Base-by-base conservation (phyloP, 2,329 filamentous ascomycete species). In the Talaromyces pinophilus region DNA sequence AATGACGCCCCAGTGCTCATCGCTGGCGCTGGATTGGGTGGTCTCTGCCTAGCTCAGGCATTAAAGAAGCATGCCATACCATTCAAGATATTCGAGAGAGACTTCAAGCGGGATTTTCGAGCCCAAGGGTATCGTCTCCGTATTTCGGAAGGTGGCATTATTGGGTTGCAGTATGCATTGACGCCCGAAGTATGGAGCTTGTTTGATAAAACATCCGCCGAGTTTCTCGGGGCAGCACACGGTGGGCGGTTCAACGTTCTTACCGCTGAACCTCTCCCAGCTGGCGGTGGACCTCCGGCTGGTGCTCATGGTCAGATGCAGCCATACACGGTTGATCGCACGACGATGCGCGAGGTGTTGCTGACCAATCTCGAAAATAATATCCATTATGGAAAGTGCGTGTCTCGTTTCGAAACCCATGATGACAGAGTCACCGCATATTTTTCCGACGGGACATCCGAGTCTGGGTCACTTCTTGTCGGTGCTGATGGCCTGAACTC, bases 401-500 rank as follows among this genome's bases (percentile, higher is more conserved):
- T 73, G 25, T 63, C 64, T 1, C 71, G 72, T 17, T 72, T 71
- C 30, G 60, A 71, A 2, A 72, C 73, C 46, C 42, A 67, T 19
- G 30, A 59, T 1, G 66, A 69, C 6, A 69, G 67, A 1, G 69
- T 78, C 5, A 64, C 66, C 15, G 77, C 71, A 0, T 52, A 67
- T 44, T 81, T 81, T 65, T 62, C 70, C 0, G 79, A 81, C 57
- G 77, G 78, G 0, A 73, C 73, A 0, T 66, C 63, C 2, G 73
- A 74, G 25, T 63, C 68, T 1, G 79, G 78, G 0, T 68, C 69
- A 6, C 67, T 81, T 5, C 70, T 82, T 1, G 71, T 82, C 15
- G 80, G 79, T 10, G 78, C 79, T 1, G 79, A 82, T 68, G 80
- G 80, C 6, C 70, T 73, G 15, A 70, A 75, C 22, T 81, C 77